Percentiles rank a stretch among this genome's conserved stretches.
These are phyloP conservation scores for Phytophthora sp. DNA, from an alignment of 352 stramenopile species.

Conservation along the genomic window DNA sequence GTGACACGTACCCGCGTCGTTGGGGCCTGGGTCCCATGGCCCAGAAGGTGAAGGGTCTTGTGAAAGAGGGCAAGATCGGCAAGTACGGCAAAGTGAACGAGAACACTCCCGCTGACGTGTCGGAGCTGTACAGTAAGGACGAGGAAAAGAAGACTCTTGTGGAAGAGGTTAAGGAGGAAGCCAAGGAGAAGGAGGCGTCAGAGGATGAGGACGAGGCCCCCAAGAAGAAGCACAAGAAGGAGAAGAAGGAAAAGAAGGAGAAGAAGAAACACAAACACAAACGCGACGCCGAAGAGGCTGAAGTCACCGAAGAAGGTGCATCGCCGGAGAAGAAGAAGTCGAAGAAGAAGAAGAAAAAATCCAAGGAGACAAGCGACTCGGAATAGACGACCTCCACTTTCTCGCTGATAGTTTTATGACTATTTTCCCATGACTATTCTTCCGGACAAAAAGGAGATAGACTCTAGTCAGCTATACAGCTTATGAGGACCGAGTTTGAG, in stretches of 20 bases:
- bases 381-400: conserved; percentile 51
- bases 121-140: conserved; percentile 74
- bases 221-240: conserved; percentile 69
- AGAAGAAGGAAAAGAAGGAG: conserved; percentile 63
- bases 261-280: conserved; percentile 89
- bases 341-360: conserved; percentile 92
- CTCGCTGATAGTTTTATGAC: conserved; percentile 16
- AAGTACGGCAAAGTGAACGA: conserved; percentile 92
- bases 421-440: conserved; percentile 38
- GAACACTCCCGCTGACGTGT: conserved; percentile 79
- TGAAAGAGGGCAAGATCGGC: conserved; percentile 93
- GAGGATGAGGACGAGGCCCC: conserved; percentile 64
- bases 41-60: conserved; percentile 98
- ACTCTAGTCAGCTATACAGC: conserved; percentile 6
- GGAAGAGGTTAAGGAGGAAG: conserved; percentile 59
- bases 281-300: conserved; percentile 57
- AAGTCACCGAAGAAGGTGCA: conserved; percentile 53
- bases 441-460: conserved; percentile 38
- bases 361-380: conserved; percentile 70
- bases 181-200: conserved; percentile 38
- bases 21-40: conserved; percentile 99
- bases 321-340: conserved; percentile 88
- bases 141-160: conserved; percentile 63
- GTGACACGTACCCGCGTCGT: conserved; percentile 98
- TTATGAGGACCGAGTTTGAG: conserved; percentile 25